Base-by-base conservation (phyloP, 345 rosid genomes). In the Rhodamnia argentea region DNA sequence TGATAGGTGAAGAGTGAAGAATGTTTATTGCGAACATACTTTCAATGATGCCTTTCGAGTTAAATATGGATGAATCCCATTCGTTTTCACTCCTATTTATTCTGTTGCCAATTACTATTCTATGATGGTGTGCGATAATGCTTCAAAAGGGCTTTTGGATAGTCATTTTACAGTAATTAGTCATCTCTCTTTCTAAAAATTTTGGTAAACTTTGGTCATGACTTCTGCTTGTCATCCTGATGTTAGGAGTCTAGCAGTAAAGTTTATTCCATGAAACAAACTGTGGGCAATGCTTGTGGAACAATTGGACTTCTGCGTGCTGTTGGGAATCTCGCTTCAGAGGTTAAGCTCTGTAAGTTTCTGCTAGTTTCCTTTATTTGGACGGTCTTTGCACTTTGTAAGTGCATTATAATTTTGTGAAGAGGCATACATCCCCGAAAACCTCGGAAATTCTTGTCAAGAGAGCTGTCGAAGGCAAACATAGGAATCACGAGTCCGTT, bases 201-300 rank as follows among this genome's bases (percentile, higher is more conserved):
- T 70, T 37, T 37, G 81, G 81, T 70, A 37, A 70, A 70, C 57
- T 82, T 52, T 52, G 59, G 44, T 52, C 55, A 27, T 52, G 24
- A 52, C 84, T n/a, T 52, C 84, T 83, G 84, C 57, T 44, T 62
- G 29, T 51, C 53, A 40, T 70, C 87, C 70, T 88, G 87, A 47
- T 81, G 40, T 78, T 85, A 96, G 99, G 96, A 91, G 82, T 84
- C 84, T 86, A 90, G 91, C 90, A 88, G 88, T 76, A 93, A 93
- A 87, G 99, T 95, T 86, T 96, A 95, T 89, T 97, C 94, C 92
- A 94, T 96, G 98, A 95, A 90, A 87, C 99, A 96, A 93, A 97
- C 99, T 83, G 99, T 96, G 58, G 99, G 98, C 85, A 97, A 97
- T 92, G 99, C 99, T 85, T 97, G 99, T 90, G 99, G 99, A 91